Evolutionary conservation across 2,329 filamentous ascomycete genomes (phyloP), one percentile per base, ranked within the genome.

Genomic region (Pseudogymnoascus sp.): DNA sequence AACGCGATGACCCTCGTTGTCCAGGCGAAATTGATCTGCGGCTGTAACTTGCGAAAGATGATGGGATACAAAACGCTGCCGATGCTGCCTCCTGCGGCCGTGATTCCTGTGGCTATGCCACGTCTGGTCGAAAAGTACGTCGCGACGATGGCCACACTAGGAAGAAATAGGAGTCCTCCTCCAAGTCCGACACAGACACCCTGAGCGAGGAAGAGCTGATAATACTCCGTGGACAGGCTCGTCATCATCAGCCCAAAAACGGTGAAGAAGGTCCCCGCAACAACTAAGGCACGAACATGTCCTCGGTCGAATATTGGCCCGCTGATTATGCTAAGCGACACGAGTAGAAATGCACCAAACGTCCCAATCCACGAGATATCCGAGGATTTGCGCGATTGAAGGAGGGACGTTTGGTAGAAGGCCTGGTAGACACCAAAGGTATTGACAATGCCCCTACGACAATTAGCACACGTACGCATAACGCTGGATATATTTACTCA

Each of bases 221-320:
- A 84, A 69, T 82, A 83, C 63, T 81, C 67, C 0, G 75, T 80
- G 61, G 77, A 85, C 12, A 50, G 72, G 6, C 78, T 81, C 0
- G 82, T 77, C 83, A 87, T 86, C 82, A 88, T 86, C 4, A 88
- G 69, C 1, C 82, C 81, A 62, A 87, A 81, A 12, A 87, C 79
- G 62, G 85, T 81, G 37, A 85, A 69, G 61, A 85, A 73, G 0
- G 77, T 79, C 14, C 84, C 84, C 10, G 70, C 69, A 1, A 84
- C 35, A 1, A 86, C 70, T 0, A 89, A 73, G 56, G 75, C 79
- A 25, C 80, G 78, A 0, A 86, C 84, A 0, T 87, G 87, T 63
- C 84, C 82, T 63, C 77, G 82, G 68, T 90, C 88, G 67, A 81
- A 88, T 0, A 87, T 59, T 50, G 81, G 83, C 0, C 87, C 87